These are phyloP conservation scores for Coprinopsis strossmayeri DNA, from an alignment of 768 basidiomycete genomes.

Conservation along the genomic window DNA sequence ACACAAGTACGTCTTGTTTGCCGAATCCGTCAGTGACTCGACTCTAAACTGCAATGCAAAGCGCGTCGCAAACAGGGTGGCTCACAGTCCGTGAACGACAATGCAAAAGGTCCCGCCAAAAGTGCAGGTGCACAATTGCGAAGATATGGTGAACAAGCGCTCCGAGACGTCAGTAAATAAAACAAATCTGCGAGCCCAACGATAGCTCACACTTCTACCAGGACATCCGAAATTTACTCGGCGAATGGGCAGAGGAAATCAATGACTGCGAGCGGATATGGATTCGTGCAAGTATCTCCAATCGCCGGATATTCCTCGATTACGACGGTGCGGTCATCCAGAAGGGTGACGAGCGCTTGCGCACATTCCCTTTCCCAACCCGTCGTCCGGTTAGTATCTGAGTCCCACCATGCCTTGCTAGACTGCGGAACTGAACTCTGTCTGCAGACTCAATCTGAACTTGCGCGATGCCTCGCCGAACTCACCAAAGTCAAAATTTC, in stretches of 20 bases:
- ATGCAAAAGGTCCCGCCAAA: constrained; percentile 86
- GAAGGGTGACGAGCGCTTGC: constrained; percentile 77
- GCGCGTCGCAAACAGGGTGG: constrained; percentile 98
- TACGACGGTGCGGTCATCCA: constrained; percentile 74
- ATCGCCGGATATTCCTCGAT: constrained; percentile 84
- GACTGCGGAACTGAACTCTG: not conserved
- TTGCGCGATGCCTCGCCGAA: constrained; percentile 80
- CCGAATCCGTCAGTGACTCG: constrained; percentile 9
- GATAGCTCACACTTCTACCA: constrained; percentile 20
- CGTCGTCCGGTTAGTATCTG: constrained; percentile 71
- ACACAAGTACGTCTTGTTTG: constrained; percentile 70
- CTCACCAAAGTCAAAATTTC: constrained; percentile 81
- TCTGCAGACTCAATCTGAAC: constrained; percentile 80
- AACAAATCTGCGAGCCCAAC: not conserved
- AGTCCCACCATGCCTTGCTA: not conserved
- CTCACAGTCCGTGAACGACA: constrained; percentile 87
- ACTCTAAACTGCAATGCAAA: constrained; percentile 22
- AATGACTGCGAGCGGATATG: constrained; percentile 84
- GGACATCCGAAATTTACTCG: constrained; percentile 84
- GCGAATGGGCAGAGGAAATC: constrained; percentile 86
- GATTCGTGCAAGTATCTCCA: constrained; percentile 83
- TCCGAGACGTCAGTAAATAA: constrained; percentile 66
- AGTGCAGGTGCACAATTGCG: constrained; percentile 92
- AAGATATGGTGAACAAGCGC: constrained; percentile 90
- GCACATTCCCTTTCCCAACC: constrained; percentile 95